Base-by-base conservation (phyloP, 805 yeast genomes). In the Grigorovia humatica region DNA sequence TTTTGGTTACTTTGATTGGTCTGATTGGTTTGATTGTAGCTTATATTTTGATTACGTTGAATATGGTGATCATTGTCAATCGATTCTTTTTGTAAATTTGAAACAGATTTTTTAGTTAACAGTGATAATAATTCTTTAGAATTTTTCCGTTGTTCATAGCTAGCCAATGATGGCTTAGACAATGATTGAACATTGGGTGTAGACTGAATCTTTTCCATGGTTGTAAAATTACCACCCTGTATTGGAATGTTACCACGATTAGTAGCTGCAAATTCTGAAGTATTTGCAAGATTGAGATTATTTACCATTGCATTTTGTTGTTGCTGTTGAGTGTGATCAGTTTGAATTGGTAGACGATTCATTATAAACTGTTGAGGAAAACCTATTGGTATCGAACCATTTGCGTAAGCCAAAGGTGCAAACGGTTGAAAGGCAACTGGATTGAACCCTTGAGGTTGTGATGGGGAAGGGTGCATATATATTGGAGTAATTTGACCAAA, bases 121-220 rank as follows among this genome's bases (percentile, higher is more conserved):
- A 76, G 64, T 2, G 75, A 71, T 50, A 76, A 66, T 13, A 77
- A 40, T 30, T 53, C 52, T 40, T 55, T 54, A 2, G 59, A 52
- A 56, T 62, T 47, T 13, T 38, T 38, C 15, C 17, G 18, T 27
- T 40, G 42, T 11, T 35, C 20, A 15, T 61, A 56, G 5, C 65
- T 54, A n/a, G 63, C 64, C 48, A 70, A 59, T 9, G 70, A 63
- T 43, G 72, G 71, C 50, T 63, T 65, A 9, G 73, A 65, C 12
- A 77, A 67, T 47, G 72, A 68, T 30, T 67, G 67, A 12, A 73
- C 66, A 30, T 72, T 64, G 38, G 76, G 77, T 12, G 74, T 71
- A 1, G 48, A 42, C 29, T 49, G 52, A 38, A 43, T n/a, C 2
- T 13, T 38, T 13, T 15, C 42, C 17, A 15, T n/a, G 15, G 9